Conservation (phyloP, 768 basidiomycete genomes). For the Holtermannia corniformis region DNA sequence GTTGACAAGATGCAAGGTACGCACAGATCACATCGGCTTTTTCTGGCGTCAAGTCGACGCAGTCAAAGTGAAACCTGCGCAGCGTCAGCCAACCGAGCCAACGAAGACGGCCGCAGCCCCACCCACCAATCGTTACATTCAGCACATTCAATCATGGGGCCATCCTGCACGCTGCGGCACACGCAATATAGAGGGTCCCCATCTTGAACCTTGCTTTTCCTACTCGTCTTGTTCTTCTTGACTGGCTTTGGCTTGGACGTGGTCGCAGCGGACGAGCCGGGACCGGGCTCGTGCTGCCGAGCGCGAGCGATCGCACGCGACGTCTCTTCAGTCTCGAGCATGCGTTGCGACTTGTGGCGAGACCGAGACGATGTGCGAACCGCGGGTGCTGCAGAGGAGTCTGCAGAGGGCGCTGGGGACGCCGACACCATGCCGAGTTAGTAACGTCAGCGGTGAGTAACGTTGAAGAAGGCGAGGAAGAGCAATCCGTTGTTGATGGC, state of each 20-base stretch:
- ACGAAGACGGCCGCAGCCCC: background rate
- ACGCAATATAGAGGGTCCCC: conserved; percentile 26
- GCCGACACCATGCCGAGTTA: background rate
- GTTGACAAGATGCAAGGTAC: conserved; percentile 7
- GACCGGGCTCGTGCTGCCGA: background rate
- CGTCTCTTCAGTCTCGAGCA: conserved; percentile 23
- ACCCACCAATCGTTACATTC: conserved; percentile 35
- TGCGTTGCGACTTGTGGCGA: conserved; percentile 26
- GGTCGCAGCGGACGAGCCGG: conserved; percentile 1
- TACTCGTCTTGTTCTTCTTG: conserved; percentile 1
- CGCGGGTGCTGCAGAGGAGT: background rate
- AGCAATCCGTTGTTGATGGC: background rate
- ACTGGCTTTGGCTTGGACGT: background rate
- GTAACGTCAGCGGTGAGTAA: no score
- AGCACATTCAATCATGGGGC: conserved; percentile 35
- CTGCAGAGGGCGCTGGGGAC: background rate
- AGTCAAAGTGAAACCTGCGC: conserved; percentile 32
- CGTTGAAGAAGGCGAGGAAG: background rate
- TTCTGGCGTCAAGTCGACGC: conserved; percentile 17
- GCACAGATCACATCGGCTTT: conserved; percentile 25
- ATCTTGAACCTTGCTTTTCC: conserved; percentile 8
- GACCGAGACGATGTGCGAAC: conserved; percentile 10
- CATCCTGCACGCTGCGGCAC: conserved; percentile 16
- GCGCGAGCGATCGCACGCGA: conserved; percentile 9
- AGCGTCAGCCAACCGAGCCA: background rate